Evolutionary conservation across 148 eudicot genomes (phyloP).

Genomic region (Rhododendron ferrugineum): DNA sequence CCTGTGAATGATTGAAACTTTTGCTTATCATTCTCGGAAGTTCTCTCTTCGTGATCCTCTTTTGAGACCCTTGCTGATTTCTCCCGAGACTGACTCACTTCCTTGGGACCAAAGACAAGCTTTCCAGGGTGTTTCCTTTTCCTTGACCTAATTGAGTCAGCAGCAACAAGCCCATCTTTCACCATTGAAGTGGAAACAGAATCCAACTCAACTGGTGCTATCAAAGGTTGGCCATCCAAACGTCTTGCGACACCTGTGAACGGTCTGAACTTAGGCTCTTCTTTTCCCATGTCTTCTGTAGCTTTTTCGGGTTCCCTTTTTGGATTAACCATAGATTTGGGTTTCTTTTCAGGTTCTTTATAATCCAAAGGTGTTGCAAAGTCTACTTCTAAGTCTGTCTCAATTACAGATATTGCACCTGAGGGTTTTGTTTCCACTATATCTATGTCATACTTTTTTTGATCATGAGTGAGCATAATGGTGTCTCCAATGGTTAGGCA

Average conservation of each 20-base stretch:
- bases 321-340: neutral
- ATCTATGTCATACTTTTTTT: neutral
- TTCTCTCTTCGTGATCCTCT: neutral
- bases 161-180: neutral
- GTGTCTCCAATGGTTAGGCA: conserved; percentile 20
- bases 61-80: neutral
- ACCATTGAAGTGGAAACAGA: neutral
- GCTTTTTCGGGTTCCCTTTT: neutral
- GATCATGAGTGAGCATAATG: conserved; percentile 1
- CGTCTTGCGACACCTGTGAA: conserved; percentile 9
- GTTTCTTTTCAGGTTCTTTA: conserved; percentile 18
- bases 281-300: neutral
- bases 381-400: conserved; percentile 20
- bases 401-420: conserved; percentile 7
- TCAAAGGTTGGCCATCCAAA: conserved; percentile 6
- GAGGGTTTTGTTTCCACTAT: conserved; percentile 13
- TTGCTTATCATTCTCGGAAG: neutral
- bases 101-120: neutral
- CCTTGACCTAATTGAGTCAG: neutral
- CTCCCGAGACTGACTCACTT: neutral
- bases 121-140: conserved; percentile 2
- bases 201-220: neutral
- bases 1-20: conserved; percentile 17
- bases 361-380: conserved; percentile 16
- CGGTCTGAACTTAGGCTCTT: conserved; percentile 11